phyloP scores from a whole-genome alignment of 108 stramenopile species.

The Cylindrotheca closterium region DNA sequence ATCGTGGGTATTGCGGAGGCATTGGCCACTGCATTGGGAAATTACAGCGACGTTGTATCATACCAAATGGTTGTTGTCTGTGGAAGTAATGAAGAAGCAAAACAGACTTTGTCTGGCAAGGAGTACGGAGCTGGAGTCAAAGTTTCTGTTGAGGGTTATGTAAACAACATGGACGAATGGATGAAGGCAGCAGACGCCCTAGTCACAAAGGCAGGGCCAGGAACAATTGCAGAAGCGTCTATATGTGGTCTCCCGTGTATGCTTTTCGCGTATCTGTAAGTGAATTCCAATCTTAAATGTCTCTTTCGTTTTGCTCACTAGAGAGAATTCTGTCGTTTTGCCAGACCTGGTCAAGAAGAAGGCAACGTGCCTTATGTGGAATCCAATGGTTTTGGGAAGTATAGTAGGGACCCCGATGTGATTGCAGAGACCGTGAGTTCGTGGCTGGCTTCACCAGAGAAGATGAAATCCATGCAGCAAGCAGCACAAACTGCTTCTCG shows the following conservation, averaged over 20 bases:
- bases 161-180: conserved; percentile 95
- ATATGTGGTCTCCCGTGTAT: conserved; percentile 94
- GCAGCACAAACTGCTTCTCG: conserved; percentile 75
- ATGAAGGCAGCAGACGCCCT: conserved; percentile 89
- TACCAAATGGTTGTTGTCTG: conserved; percentile 95
- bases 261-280: conserved; percentile 79
- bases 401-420: conserved; percentile 60
- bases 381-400: conserved; percentile 89
- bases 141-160: conserved; percentile 84
- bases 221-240: conserved; percentile 95
- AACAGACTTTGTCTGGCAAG: conserved; percentile 37
- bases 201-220: conserved; percentile 93
- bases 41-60: conserved; percentile 18
- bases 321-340: neutral
- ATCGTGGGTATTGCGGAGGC: conserved; percentile 79
- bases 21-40: conserved; percentile 57
- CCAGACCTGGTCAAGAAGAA: conserved; percentile 92
- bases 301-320: conserved; percentile 6
- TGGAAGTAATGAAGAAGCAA: conserved; percentile 85
- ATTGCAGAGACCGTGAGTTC: conserved; percentile 85
- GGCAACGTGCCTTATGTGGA: conserved; percentile 92
- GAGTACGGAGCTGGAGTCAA: conserved; percentile 51
- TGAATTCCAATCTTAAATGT: neutral
- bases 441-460: conserved; percentile 70
- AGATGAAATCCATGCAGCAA: conserved; percentile 52